Evolutionary conservation across 768 basidiomycete species (phyloP).

Genomic region (Amanita pallidorosea): DNA sequence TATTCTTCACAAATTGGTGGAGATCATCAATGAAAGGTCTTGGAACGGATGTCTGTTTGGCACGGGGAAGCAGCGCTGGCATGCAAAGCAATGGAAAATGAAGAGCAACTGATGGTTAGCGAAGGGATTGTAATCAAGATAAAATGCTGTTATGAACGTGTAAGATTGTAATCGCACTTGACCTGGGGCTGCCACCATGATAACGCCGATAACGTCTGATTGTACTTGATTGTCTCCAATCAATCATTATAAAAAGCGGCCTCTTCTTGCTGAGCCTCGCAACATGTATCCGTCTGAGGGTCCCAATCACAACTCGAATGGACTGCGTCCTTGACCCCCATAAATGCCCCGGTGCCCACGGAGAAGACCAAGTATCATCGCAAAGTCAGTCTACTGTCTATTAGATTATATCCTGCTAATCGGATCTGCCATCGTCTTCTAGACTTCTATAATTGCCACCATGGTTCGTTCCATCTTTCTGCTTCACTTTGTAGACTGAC

Average conservation of each 20-base stretch:
- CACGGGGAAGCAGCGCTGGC: slow-evolving; percentile 67
- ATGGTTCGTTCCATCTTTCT: slow-evolving; percentile 52
- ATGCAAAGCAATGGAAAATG: slow-evolving; percentile 65
- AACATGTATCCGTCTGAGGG: slow-evolving; percentile 48
- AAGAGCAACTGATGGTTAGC: slow-evolving; percentile 80
- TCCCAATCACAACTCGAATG: slow-evolving; percentile 85
- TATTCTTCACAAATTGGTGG: slow-evolving; percentile 60
- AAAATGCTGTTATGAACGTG: slow-evolving; percentile 19
- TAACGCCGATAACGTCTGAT: slow-evolving; percentile 12
- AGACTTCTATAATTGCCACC: slow-evolving; percentile 98
- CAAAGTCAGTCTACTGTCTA: slow-evolving; percentile 53
- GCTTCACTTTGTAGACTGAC: neutral
- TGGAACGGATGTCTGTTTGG: slow-evolving; percentile 63
- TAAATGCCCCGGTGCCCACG: slow-evolving; percentile 57
- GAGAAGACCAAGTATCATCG: slow-evolving; percentile 79
- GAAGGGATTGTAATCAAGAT: slow-evolving; percentile 83
- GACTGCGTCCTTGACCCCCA: slow-evolving; percentile 74
- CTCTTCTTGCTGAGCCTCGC: slow-evolving; percentile 8
- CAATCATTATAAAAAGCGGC: neutral
- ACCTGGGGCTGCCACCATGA: neutral
- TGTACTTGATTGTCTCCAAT: slow-evolving; percentile 9
- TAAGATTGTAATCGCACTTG: no score
- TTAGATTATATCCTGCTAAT: slow-evolving; percentile 5
- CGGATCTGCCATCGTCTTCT: neutral
- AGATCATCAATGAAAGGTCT: slow-evolving; percentile 73